These are phyloP conservation scores for Pseudophaeomoniella oleicola DNA, from an alignment of 2,329 filamentous ascomycete species.

Conservation along the genomic window DNA sequence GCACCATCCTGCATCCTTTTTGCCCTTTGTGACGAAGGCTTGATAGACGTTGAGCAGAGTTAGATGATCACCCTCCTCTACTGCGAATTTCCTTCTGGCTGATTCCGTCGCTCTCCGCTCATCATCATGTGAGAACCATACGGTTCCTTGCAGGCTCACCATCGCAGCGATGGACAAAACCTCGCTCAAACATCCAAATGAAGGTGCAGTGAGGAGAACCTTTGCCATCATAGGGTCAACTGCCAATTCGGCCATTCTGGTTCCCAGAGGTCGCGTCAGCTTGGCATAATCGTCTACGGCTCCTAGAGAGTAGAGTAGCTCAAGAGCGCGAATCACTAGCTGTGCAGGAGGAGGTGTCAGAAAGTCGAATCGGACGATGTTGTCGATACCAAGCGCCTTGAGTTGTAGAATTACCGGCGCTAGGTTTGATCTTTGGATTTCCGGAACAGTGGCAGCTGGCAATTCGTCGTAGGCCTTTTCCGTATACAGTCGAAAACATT, in stretches of 20 bases:
- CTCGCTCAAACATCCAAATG: constrained; percentile 68
- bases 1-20: constrained; percentile 75
- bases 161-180: constrained; percentile 88
- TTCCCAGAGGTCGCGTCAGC: constrained; percentile 74
- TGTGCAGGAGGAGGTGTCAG: constrained; percentile 73
- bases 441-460: constrained; percentile 61
- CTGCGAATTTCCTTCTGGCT: constrained; percentile 67
- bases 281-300: constrained; percentile 83
- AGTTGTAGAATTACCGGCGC: constrained; percentile 80
- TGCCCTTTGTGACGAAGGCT: constrained; percentile 68
- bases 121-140: constrained; percentile 71
- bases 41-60: constrained; percentile 90
- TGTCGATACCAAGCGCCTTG: constrained; percentile 89
- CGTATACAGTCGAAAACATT: constrained; percentile 87
- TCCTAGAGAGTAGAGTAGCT: constrained; percentile 74
- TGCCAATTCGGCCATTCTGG: constrained; percentile 82
- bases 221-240: constrained; percentile 95
- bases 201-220: constrained; percentile 59
- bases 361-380: constrained; percentile 81
- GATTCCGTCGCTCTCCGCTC: constrained; percentile 63
- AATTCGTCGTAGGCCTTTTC: constrained; percentile 55
- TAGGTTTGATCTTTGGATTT: constrained; percentile 84
- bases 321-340: constrained; percentile 70
- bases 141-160: constrained; percentile 68
- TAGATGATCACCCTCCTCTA: constrained; percentile 84